Conservation (phyloP, 257 asterid species). For the Striga asiatica region DNA sequence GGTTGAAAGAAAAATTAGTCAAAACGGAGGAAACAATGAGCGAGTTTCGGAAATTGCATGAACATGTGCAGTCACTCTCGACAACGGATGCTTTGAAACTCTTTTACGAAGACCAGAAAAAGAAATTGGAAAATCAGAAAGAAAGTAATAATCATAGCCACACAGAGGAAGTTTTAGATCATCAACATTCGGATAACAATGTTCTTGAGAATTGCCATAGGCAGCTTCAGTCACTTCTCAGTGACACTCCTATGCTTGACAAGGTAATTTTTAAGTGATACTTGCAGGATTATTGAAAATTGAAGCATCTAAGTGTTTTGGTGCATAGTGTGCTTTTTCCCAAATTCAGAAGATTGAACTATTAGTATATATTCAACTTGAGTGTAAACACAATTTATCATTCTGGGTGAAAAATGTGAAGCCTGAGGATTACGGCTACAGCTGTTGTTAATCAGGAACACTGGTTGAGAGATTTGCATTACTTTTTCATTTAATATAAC, state of each 20-base stretch:
- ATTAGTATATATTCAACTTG: too few species aligned
- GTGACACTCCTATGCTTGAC: conserved; percentile 40
- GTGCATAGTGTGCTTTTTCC: too few species aligned
- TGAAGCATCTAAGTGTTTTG: too few species aligned
- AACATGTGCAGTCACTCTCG: conserved; percentile 40
- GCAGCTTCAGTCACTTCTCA: conserved; percentile 39
- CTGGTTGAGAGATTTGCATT: too few species aligned
- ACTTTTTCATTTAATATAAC: too few species aligned
- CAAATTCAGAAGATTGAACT: too few species aligned
- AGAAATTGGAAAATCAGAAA: conserved; percentile 18
- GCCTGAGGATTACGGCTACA: too few species aligned
- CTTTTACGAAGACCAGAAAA: conserved; percentile 33
- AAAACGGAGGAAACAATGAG: conserved; percentile 51
- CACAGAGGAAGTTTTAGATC: conserved; percentile 11
- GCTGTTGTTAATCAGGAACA: too few species aligned
- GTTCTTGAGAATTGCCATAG: conserved; percentile 25
- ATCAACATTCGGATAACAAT: conserved; percentile 14
- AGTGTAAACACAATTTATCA: too few species aligned
- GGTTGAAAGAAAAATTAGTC: conserved; percentile 43
- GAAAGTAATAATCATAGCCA: conserved; percentile 15
- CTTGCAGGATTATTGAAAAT: too few species aligned
- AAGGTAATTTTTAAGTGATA: conserved; percentile 21
- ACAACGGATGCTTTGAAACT: conserved; percentile 42
- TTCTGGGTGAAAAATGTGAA: too few species aligned
- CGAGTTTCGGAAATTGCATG: conserved; percentile 35